phyloP scores from a whole-genome alignment of 805 yeast species.

The Maudiozyma pseudohumilis region DNA sequence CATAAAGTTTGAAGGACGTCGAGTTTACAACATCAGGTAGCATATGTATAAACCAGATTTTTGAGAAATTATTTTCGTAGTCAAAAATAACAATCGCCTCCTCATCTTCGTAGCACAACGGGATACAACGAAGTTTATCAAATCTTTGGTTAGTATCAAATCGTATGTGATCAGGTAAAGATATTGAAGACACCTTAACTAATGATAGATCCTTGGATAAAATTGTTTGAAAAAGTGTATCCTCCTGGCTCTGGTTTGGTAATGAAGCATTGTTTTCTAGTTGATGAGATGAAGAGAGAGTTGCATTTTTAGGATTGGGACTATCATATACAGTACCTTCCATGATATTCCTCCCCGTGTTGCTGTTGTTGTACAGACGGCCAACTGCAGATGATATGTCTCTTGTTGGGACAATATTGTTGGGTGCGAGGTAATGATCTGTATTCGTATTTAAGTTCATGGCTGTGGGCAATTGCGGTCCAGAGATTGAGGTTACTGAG shows the following conservation, averaged over 20 bases:
- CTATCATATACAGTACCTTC: too few relatives aligned
- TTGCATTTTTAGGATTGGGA: conserved; percentile 14
- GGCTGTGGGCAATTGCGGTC: too few relatives aligned
- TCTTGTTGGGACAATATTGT: conserved; percentile 9
- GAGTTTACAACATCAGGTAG: conserved; percentile 19
- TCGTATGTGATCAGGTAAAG: conserved; percentile 28
- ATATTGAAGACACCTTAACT: conserved; percentile 43
- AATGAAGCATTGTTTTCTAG: conserved; percentile 23
- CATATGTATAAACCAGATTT: conserved; percentile 37
- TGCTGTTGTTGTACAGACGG: conserved; percentile 6
- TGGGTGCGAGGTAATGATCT: conserved; percentile 1
- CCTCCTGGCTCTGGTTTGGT: conserved; percentile 10
- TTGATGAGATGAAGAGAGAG: conserved; percentile 12
- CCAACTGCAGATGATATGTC: conserved; percentile 26
- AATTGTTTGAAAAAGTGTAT: conserved; percentile 24
- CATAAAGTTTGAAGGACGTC: conserved; percentile 20
- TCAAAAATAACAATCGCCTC: conserved; percentile 56
- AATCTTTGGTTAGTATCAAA: conserved; percentile 21
- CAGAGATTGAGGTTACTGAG: too few relatives aligned
- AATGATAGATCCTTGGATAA: conserved; percentile 60
- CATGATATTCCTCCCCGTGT: background rate
- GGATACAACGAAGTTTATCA: conserved; percentile 9
- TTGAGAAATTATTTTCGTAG: conserved; percentile 32
- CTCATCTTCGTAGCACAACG: conserved; percentile 36
- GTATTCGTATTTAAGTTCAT: conserved; percentile 1